A percentile compares a stretch with the other conserved stretches of the same genome.
These are phyloP conservation scores for Tephrocybe sp. DNA, from an alignment of 768 basidiomycete genomes.

Conservation along the genomic window DNA sequence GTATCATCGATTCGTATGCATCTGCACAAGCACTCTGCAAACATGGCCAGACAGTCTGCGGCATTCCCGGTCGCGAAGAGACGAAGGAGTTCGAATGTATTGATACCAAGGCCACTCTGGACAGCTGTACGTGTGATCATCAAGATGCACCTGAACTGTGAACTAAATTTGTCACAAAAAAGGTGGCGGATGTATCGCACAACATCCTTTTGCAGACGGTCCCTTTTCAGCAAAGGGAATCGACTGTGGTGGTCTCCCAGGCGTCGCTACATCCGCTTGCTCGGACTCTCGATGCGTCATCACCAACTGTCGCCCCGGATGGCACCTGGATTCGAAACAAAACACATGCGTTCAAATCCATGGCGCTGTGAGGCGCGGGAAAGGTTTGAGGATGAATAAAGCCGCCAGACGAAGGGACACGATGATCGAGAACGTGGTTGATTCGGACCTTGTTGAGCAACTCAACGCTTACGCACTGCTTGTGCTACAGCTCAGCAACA, in stretches of 20 bases:
- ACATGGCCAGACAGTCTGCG: slow-evolving; percentile 33
- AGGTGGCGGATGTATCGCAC: slow-evolving; percentile 43
- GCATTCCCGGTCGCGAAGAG: slow-evolving; percentile 30
- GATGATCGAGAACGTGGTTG: slow-evolving; percentile 10
- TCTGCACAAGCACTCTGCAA: slow-evolving; percentile 31
- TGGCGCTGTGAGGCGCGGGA: slow-evolving; percentile 6
- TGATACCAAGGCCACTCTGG: slow-evolving; percentile 30
- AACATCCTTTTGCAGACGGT: slow-evolving; percentile 31
- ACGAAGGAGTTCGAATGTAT: slow-evolving; percentile 38
- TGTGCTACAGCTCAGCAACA: slow-evolving; percentile 19
- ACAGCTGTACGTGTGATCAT: slow-evolving; percentile 35
- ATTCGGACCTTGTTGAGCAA: slow-evolving; percentile 17
- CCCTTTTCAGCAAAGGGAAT: slow-evolving; percentile 17
- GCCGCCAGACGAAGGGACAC: slow-evolving; percentile 7
- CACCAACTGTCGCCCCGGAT: slow-evolving; percentile 27
- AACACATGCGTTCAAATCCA: slow-evolving; percentile 20
- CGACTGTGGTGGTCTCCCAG: slow-evolving; percentile 31
- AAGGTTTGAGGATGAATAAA: slow-evolving; percentile 20
- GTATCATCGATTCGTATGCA: slow-evolving; percentile 24
- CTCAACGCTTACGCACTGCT: slow-evolving; percentile 19
- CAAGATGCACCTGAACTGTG: background rate
- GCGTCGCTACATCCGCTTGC: slow-evolving; percentile 24
- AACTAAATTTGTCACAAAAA: background rate
- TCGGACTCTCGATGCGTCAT: slow-evolving; percentile 26
- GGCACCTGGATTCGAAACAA: slow-evolving; percentile 21